Percentiles rank a stretch among this genome's conserved stretches.
Conservation (phyloP, 768 basidiomycete genomes). For the Chlorophyllum brunneum region DNA sequence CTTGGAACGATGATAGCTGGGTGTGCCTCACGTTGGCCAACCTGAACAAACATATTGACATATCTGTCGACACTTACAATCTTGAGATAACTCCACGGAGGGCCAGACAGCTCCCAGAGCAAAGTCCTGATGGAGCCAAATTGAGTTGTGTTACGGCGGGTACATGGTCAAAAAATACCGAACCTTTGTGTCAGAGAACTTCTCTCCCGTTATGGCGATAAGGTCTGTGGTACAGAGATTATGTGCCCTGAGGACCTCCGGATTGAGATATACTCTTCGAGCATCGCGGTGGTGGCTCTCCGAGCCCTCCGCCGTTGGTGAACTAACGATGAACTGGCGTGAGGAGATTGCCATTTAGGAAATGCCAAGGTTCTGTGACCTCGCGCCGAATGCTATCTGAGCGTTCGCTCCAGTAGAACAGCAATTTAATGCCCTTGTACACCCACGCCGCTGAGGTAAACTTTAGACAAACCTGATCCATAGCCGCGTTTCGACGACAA, state of each 20-base stretch:
- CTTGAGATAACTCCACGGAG: slow-evolving; percentile 54
- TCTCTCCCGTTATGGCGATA: slow-evolving; percentile 46
- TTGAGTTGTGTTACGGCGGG: not conserved
- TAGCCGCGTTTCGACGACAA: too few relatives aligned
- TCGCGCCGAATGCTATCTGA: too few relatives aligned
- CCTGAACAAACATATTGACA: slow-evolving; percentile 10
- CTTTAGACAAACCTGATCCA: too few relatives aligned
- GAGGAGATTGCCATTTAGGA: slow-evolving; percentile 21
- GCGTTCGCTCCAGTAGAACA: too few relatives aligned
- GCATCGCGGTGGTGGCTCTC: slow-evolving; percentile 37
- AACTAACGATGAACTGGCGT: slow-evolving; percentile 38
- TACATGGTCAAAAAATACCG: not conserved
- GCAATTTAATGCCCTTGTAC: too few relatives aligned
- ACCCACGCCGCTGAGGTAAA: too few relatives aligned
- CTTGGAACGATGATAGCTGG: slow-evolving; percentile 54
- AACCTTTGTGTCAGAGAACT: slow-evolving; percentile 26
- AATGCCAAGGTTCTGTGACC: not conserved
- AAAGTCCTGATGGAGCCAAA: slow-evolving; percentile 41
- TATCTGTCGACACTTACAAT: slow-evolving; percentile 42
- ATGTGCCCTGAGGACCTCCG: slow-evolving; percentile 54
- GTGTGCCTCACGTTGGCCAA: slow-evolving; percentile 1
- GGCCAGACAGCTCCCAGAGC: slow-evolving; percentile 76
- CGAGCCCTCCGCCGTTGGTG: slow-evolving; percentile 30
- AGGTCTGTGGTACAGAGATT: slow-evolving; percentile 71
- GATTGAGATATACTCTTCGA: slow-evolving; percentile 61